Percentiles rank a stretch among this genome's conserved stretches.
Evolutionary conservation across 495 filamentous ascomycete species (phyloP).

Genomic region (Clavariopsis aquatica): DNA sequence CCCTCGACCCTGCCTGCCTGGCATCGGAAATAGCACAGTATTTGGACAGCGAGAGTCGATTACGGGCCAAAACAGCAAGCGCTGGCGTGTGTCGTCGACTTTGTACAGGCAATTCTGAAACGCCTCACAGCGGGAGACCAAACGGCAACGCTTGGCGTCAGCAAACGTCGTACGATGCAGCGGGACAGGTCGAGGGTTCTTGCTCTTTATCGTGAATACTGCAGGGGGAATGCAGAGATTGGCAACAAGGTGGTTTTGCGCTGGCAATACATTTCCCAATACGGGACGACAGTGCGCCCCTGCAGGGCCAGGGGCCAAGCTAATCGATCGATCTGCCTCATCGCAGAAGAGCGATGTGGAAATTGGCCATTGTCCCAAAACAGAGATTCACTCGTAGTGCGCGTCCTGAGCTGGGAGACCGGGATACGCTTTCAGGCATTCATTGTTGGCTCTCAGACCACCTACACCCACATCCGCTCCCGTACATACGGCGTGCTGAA

Average conservation of each 20-base stretch:
- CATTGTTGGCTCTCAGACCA: neutral
- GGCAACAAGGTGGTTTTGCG: neutral
- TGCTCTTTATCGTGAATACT: neutral
- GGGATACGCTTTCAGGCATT: neutral
- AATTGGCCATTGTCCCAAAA: neutral
- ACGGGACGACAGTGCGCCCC: conserved; percentile 7
- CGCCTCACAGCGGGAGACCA: conserved; percentile 19
- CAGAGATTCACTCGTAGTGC: neutral
- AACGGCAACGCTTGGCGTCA: conserved; percentile 19
- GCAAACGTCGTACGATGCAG: conserved; percentile 29
- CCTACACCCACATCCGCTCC: neutral
- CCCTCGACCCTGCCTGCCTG: neutral
- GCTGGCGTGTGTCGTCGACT: neutral
- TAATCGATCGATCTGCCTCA: neutral
- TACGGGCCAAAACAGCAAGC: neutral
- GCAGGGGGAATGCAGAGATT: conserved; percentile 8
- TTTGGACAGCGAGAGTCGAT: neutral
- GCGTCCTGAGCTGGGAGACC: neutral
- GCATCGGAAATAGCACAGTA: conserved; percentile 1
- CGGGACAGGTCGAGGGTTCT: neutral
- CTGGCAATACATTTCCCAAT: neutral
- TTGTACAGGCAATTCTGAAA: conserved; percentile 19
- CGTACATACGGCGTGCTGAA: neutral
- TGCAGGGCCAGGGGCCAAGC: neutral
- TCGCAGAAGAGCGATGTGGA: conserved; percentile 1